Base-by-base conservation (phyloP, 2,329 filamentous ascomycete species). In the Fusarium decemcellulare region DNA sequence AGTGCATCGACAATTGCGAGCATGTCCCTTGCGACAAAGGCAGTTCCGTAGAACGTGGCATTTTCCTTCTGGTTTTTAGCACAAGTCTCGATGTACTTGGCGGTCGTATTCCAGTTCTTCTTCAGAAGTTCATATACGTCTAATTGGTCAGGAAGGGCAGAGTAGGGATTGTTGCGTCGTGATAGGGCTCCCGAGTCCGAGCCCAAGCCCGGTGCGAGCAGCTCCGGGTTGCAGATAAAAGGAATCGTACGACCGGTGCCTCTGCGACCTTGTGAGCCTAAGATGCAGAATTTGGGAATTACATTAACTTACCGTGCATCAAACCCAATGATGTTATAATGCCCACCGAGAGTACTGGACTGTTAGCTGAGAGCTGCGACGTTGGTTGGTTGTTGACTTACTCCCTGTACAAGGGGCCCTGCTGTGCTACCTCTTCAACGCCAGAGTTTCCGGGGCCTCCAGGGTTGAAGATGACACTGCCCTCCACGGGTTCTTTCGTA, bases 401-500 rank as follows among this genome's bases (percentile, higher is more conserved):
- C 60, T 67, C 40, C 14, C 34, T 29, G 29, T 61, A 53, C 27
- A 40, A 30, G 2, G 46, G 50, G 6, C 54, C 64, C 32, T 39
- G 18, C 11, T 12, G 34, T 6, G 53, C 55, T 11, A 67, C 27
- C 3, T 30, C 39, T 8, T 70, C 67, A 29, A 68, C 39, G 3
- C 65, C 68, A 29, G 54, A 48, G 3, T 18, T 27, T 10, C 79
- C 79, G 1, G 80, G 80, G 0, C 80, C 80, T 10, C 80, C 80
- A 36, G 79, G 80, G 70, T 83, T 81, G 60, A 80, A 70, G 6
- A 82, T 65, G 37, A 83, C 78, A 54, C 75, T 81, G 5, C 80
- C 80, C 27, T 77, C 77, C 2, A 72, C 73, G 1, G 76, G 75
- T 46, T 76, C 44, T 7, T 73, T 71, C 2, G 68, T 55, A 1